Evolutionary conservation across 768 basidiomycete genomes (phyloP).

Genomic region (Sporobolomyces roseus): DNA sequence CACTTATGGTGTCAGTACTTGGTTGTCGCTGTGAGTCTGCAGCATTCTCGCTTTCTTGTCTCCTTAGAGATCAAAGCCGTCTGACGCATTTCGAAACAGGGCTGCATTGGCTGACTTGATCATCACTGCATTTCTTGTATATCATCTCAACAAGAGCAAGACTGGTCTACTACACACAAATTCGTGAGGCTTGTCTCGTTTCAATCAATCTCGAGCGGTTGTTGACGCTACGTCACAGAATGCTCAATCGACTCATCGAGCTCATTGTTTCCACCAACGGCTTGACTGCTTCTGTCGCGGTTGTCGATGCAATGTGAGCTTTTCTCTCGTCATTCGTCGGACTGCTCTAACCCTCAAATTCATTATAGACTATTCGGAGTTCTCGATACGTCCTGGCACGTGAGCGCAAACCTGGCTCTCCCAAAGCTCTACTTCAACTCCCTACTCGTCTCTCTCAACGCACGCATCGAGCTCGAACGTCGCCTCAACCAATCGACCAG

Average conservation of each 20-base stretch:
- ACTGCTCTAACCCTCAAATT: no score
- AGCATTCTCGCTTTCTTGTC: no score
- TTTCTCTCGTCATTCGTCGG: neutral
- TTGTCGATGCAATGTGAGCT: slow-evolving; percentile 27
- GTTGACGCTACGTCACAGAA: neutral
- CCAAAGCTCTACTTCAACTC: slow-evolving; percentile 53
- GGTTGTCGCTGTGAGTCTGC: no score
- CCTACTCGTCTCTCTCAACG: slow-evolving; percentile 46
- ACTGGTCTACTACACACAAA: neutral
- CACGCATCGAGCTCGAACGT: neutral
- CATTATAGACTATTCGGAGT: no score
- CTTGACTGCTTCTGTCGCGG: slow-evolving; percentile 12
- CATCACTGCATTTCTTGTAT: slow-evolving; percentile 20
- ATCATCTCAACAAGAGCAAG: slow-evolving; percentile 4
- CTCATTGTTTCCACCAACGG: slow-evolving; percentile 13
- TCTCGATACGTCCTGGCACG: no score
- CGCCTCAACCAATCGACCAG: neutral
- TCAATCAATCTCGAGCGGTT: neutral
- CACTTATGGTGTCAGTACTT: slow-evolving; percentile 3
- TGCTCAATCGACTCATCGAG: slow-evolving; percentile 15
- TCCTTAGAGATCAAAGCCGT: no score
- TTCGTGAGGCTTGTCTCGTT: neutral
- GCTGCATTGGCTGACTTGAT: slow-evolving; percentile 18
- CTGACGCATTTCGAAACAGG: no score
- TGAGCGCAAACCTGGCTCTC: slow-evolving; percentile 38